Conservation (phyloP, 2,329 filamentous ascomycete species). For the Claviceps lovelessii region DNA sequence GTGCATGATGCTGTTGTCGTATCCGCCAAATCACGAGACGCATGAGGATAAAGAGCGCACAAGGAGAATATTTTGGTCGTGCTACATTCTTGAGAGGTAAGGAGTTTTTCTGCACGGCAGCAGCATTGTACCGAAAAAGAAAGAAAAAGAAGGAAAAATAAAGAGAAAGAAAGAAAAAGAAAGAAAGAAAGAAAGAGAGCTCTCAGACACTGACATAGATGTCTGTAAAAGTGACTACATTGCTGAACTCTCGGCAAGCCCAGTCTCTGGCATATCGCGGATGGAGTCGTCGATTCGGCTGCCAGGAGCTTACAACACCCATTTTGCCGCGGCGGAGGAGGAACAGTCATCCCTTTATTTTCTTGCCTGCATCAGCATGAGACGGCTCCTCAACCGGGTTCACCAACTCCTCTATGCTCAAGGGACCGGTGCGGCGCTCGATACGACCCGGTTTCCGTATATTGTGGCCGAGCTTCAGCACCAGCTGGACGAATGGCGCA, state of each 20-base stretch:
- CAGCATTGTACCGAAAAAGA: no score
- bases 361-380: conserved; percentile 37
- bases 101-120: not conserved
- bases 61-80: conserved; percentile 38
- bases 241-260: conserved; percentile 35
- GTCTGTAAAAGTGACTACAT: conserved; percentile 32
- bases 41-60: conserved; percentile 32
- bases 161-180: no score
- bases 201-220: not conserved
- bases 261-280: conserved; percentile 34
- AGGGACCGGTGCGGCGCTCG: conserved; percentile 28
- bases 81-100: conserved; percentile 38
- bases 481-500: conserved; percentile 34
- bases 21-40: conserved; percentile 20
- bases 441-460: conserved; percentile 29
- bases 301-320: conserved; percentile 32
- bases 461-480: conserved; percentile 34
- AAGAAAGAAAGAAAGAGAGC: no score
- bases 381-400: conserved; percentile 32
- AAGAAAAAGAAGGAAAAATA: no score
- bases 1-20: conserved; percentile 34
- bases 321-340: conserved; percentile 22
- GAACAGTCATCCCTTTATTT: conserved; percentile 38
- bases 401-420: conserved; percentile 35
- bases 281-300: conserved; percentile 36